Percentiles rank a stretch among this genome's conserved stretches.
These are phyloP conservation scores for Apium graveolens DNA, from an alignment of 129 eudicot genomes.

Conservation along the genomic window DNA sequence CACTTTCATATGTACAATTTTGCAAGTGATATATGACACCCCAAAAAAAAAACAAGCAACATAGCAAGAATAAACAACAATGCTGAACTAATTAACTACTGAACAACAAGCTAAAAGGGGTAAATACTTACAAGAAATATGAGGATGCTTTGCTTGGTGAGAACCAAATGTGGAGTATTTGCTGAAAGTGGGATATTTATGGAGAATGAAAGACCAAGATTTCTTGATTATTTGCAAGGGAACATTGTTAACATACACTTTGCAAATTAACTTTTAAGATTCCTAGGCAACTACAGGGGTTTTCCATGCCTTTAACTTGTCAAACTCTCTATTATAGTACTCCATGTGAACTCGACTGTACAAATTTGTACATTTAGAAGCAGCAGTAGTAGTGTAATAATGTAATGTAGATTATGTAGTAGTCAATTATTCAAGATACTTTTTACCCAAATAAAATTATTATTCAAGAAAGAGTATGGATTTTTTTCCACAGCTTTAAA, in stretches of 20 bases:
- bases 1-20: background rate
- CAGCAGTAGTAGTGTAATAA: too few species aligned
- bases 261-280: background rate
- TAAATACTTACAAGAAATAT: background rate
- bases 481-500: too few species aligned
- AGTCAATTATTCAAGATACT: too few species aligned
- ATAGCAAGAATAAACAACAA: too few species aligned
- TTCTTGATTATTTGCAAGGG: too few species aligned
- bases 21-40: background rate
- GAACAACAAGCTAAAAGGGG: background rate
- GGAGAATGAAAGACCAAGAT: background rate
- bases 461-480: too few species aligned
- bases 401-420: too few species aligned
- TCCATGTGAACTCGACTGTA: background rate
- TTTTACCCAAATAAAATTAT: too few species aligned
- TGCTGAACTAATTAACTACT: too few species aligned
- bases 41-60: too few species aligned
- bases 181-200: background rate
- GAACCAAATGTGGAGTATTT: background rate
- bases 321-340: background rate
- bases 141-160: too few species aligned
- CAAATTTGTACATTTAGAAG: background rate
- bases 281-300: constrained; percentile 1
- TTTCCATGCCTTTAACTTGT: background rate
- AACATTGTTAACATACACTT: background rate